Conservation (phyloP, 768 basidiomycete species). For the Xerocomellus intermedius region DNA sequence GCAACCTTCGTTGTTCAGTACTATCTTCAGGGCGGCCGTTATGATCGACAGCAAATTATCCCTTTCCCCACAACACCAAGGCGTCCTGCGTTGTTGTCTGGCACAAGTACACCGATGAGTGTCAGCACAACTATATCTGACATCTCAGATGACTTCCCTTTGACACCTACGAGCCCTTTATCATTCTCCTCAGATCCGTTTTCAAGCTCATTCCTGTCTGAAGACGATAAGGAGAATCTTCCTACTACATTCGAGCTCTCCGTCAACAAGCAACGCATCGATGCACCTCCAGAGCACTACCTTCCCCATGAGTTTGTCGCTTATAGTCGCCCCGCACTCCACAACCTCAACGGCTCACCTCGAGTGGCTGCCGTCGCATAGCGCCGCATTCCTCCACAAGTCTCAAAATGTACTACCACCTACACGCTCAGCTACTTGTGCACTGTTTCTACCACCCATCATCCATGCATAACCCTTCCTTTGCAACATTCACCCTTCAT, state of each 20-base stretch:
- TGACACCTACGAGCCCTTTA: slow-evolving; percentile 73
- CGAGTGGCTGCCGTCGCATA: slow-evolving; percentile 56
- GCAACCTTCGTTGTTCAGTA: slow-evolving; percentile 91
- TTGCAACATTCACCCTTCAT: slow-evolving; percentile 59
- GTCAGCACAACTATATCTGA: slow-evolving; percentile 72
- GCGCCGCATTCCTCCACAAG: slow-evolving; percentile 41
- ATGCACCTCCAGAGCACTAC: slow-evolving; percentile 69
- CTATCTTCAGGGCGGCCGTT: slow-evolving; percentile 87
- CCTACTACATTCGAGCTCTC: slow-evolving; percentile 69
- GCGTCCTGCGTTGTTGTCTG: slow-evolving; percentile 40
- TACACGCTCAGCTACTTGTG: slow-evolving; percentile 60
- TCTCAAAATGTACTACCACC: slow-evolving; percentile 78
- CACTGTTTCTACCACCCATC: slow-evolving; percentile 64
- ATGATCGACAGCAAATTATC: slow-evolving; percentile 45
- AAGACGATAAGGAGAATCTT: slow-evolving; percentile 82
- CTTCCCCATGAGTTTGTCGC: slow-evolving; percentile 80
- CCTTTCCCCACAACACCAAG: slow-evolving; percentile 65
- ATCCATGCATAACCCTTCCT: slow-evolving; percentile 60
- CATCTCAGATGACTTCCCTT: slow-evolving; percentile 78
- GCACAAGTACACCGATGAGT: slow-evolving; percentile 72
- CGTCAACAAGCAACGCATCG: slow-evolving; percentile 67
- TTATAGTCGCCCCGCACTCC: slow-evolving; percentile 75
- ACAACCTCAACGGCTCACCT: slow-evolving; percentile 71
- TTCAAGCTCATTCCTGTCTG: slow-evolving; percentile 59
- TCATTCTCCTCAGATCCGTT: slow-evolving; percentile 41